Evolutionary conservation across 345 rosid genomes (phyloP).

Genomic region (Rhizophora mangle): DNA sequence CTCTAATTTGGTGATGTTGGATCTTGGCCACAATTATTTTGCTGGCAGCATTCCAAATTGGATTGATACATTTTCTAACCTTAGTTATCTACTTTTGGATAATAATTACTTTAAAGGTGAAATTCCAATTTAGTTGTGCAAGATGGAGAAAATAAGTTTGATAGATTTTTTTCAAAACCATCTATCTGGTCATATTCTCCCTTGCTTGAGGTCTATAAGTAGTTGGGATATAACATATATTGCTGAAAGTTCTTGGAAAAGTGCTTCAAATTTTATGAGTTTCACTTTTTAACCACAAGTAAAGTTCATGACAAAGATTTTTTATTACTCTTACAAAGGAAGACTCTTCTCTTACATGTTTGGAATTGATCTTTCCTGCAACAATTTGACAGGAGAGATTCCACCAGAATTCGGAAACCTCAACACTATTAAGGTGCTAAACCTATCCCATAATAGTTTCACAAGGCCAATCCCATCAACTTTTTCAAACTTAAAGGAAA

Average conservation of each 20-base stretch:
- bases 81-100: slow-evolving; percentile 23
- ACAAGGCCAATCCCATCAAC: slow-evolving; percentile 2
- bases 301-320: slow-evolving; percentile 10
- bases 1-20: not conserved
- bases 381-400: slow-evolving; percentile 31
- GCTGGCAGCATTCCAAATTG: slow-evolving; percentile 19
- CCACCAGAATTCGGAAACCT: slow-evolving; percentile 29
- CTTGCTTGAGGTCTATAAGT: not conserved
- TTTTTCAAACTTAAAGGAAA: slow-evolving; percentile 2
- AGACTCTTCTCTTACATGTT: not conserved
- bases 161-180: slow-evolving; percentile 25
- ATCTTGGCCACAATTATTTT: slow-evolving; percentile 20
- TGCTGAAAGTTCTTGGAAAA: too few species aligned
- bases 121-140: slow-evolving; percentile 16
- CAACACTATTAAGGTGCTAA: not conserved
- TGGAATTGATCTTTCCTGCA: slow-evolving; percentile 38
- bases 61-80: not conserved
- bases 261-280: too few species aligned
- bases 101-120: slow-evolving; percentile 18
- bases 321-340: slow-evolving; percentile 13
- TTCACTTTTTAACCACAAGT: too few species aligned
- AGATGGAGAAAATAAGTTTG: not conserved
- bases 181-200: slow-evolving; percentile 12
- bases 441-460: slow-evolving; percentile 2
- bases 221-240: too few species aligned